Evolutionary conservation across 495 filamentous ascomycete species (phyloP), one percentile per base, ranked within the genome.

Genomic region (Physcia stellaris): DNA sequence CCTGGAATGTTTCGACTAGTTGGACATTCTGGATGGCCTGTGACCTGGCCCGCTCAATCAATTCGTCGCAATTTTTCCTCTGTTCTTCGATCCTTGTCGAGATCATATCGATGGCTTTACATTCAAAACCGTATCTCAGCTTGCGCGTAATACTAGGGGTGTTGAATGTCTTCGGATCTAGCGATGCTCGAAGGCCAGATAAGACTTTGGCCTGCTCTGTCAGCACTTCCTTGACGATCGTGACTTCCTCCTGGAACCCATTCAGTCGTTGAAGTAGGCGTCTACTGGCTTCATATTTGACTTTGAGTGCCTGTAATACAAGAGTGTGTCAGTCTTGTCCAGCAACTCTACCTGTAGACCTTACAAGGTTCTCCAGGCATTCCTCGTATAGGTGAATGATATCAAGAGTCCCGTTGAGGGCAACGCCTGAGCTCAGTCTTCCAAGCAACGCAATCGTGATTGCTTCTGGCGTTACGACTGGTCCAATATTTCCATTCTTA

Each of bases 401-500:
- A 24, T 46, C 34, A 19, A 43, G 7, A 5, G 32, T 45, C 9
- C 22, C 43, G 21, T 26, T 4, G 11, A 21, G 10, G 23, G 4
- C 17, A 2, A 46, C 43, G 11, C 43, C 43, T 17, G 6, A n/a
- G 1, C 19, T 30, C 6, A 46, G 43, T 4, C 43, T 23, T 21
- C 38, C 32, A 3, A 46, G 19, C 11, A 41, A 11, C 3, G 23
- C 23, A 13, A 46, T 43, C 6, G 30, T 18, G 9, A 46, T 37
- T 4, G 43, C 40, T n/a, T 46, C 43, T 4, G 43, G 40, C 11
- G 43, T 46, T 11, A 46, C 18, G 15, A 46, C 40, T 5, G 43
- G 40, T 0, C 43, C 43, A 17, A 43, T 31, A 37, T 24, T 35
- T 10, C 20, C 32, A 13, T 17, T 31, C 18, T 26, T 32, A 24